phyloP scores from a whole-genome alignment of 768 basidiomycete genomes.

The Lactarius pseudohatsudake region DNA sequence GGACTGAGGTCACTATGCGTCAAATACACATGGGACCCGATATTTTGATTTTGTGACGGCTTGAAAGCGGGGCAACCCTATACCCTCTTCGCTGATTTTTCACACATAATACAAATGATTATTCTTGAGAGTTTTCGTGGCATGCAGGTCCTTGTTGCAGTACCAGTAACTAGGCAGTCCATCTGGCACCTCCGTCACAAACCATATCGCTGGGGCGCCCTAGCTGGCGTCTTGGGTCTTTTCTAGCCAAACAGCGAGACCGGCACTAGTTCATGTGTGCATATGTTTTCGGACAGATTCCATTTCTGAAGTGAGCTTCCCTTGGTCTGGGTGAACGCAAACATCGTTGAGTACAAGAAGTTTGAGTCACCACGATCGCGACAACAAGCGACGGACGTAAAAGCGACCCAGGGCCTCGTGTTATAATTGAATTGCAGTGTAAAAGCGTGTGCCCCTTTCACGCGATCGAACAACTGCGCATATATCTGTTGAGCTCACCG shows the following conservation, averaged over 20 bases:
- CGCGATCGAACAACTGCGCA: neutral
- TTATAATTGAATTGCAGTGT: slow-evolving; percentile 93
- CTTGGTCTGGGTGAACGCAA: slow-evolving; percentile 96
- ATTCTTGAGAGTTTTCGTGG: slow-evolving; percentile 26
- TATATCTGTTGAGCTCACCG: slow-evolving; percentile 51
- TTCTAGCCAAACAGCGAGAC: slow-evolving; percentile 26
- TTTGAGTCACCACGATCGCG: slow-evolving; percentile 25
- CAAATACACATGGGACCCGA: slow-evolving; percentile 85
- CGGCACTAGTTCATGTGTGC: slow-evolving; percentile 90
- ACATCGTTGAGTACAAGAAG: slow-evolving; percentile 72
- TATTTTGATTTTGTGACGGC: slow-evolving; percentile 95
- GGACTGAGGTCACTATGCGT: slow-evolving; percentile 91
- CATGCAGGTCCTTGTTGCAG: slow-evolving; percentile 48
- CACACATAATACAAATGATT: slow-evolving; percentile 70
- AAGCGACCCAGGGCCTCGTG: slow-evolving; percentile 76
- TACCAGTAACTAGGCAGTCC: slow-evolving; percentile 94
- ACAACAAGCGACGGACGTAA: slow-evolving; percentile 14
- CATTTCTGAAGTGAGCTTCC: slow-evolving; percentile 98
- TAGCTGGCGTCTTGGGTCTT: slow-evolving; percentile 78
- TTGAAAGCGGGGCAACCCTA: slow-evolving; percentile 79
- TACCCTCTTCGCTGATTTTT: slow-evolving; percentile 87
- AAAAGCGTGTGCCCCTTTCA: slow-evolving; percentile 61
- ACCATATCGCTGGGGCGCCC: slow-evolving; percentile 86
- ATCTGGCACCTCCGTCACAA: slow-evolving; percentile 90
- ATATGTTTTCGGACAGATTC: slow-evolving; percentile 95